These are phyloP conservation scores for Leccinum imitatum DNA, from an alignment of 768 basidiomycete genomes.

Conservation along the genomic window DNA sequence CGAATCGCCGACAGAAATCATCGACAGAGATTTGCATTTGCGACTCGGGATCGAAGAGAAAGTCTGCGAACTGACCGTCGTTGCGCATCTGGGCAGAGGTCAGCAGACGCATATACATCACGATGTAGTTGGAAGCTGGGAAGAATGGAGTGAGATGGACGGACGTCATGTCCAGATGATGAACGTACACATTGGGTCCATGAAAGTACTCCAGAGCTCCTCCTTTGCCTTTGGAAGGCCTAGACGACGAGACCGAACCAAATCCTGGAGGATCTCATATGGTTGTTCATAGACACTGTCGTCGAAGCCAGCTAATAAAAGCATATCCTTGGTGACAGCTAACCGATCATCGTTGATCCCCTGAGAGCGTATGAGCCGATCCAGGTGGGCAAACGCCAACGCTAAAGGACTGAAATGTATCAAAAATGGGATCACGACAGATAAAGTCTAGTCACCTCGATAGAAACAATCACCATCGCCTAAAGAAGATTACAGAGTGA, in stretches of 20 bases:
- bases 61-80: slow-evolving; percentile 57
- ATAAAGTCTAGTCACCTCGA: slow-evolving; percentile 54
- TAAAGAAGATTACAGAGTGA: slow-evolving; percentile 20
- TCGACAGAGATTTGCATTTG: slow-evolving; percentile 53
- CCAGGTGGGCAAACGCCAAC: slow-evolving; percentile 78
- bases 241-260: slow-evolving; percentile 47
- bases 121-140: slow-evolving; percentile 68
- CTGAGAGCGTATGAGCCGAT: slow-evolving; percentile 56
- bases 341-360: slow-evolving; percentile 44
- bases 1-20: slow-evolving; percentile 74
- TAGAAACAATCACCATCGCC: slow-evolving; percentile 95
- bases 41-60: slow-evolving; percentile 76
- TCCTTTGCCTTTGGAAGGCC: slow-evolving; percentile 34
- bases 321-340: slow-evolving; percentile 51
- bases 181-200: slow-evolving; percentile 46
- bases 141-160: slow-evolving; percentile 1
- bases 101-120: slow-evolving; percentile 77
- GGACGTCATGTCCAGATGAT: not conserved
- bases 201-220: slow-evolving; percentile 45
- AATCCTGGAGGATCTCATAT: slow-evolving; percentile 55
- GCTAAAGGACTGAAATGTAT: slow-evolving; percentile 45
- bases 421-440: slow-evolving; percentile 8
- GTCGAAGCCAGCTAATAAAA: slow-evolving; percentile 64
- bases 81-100: slow-evolving; percentile 79
- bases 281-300: slow-evolving; percentile 72